Conservation (phyloP, 1,284 basidiomycete genomes). For the Pseudozyma pruni region DNA sequence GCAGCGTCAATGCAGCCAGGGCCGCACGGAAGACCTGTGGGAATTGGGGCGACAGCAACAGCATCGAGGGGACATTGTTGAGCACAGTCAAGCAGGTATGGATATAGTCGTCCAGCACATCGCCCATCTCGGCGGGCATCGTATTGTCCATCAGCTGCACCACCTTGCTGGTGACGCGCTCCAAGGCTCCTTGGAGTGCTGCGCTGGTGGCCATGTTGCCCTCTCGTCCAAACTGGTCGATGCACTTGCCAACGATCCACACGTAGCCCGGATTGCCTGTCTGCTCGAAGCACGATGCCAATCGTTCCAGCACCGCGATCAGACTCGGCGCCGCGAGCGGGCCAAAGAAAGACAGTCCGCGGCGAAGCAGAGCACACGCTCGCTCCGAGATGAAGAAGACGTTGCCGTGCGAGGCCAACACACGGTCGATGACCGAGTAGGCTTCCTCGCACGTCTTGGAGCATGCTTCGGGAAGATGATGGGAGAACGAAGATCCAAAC, state of each 20-base stretch:
- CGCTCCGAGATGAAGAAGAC: constrained; percentile 85
- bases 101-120: constrained; percentile 92
- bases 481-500: constrained; percentile 23
- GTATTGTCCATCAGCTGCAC: constrained; percentile 44
- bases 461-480: constrained; percentile 78
- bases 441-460: constrained; percentile 80
- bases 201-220: constrained; percentile 36
- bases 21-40: constrained; percentile 68
- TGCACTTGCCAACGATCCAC: constrained; percentile 90
- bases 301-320: constrained; percentile 78
- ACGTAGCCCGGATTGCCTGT: constrained; percentile 88
- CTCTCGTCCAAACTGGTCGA: constrained; percentile 55
- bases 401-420: constrained; percentile 82
- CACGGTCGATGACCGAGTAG: constrained; percentile 83
- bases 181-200: constrained; percentile 51
- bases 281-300: constrained; percentile 81
- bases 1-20: constrained; percentile 48
- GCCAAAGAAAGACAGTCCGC: constrained; percentile 85
- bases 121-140: constrained; percentile 46
- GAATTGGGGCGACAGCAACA: constrained; percentile 71
- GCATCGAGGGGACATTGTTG: constrained; percentile 77
- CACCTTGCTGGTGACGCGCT: constrained; percentile 55
- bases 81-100: constrained; percentile 81
- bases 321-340: constrained; percentile 76
- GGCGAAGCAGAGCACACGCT: constrained; percentile 84